A percentile compares a stretch with the other conserved stretches of the same genome.
phyloP scores from a whole-genome alignment of 2,329 filamentous ascomycete species.

The Fusarium sp. region DNA sequence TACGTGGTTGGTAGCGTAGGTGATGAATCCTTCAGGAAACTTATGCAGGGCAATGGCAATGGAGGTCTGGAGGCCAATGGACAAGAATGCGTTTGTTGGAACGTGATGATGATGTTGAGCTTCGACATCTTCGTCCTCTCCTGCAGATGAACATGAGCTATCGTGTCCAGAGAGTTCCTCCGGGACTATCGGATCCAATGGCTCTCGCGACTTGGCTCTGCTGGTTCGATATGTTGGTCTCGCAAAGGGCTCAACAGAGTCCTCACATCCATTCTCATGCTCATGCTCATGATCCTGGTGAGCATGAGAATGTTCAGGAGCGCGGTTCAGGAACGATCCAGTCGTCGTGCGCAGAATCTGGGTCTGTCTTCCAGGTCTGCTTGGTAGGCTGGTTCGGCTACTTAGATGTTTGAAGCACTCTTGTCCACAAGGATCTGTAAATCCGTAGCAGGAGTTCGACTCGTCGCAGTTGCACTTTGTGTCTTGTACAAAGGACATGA shows the following conservation, averaged over 20 bases:
- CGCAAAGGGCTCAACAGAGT: constrained; percentile 36
- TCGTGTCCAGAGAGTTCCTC: constrained; percentile 35
- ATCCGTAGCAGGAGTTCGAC: constrained; percentile 68
- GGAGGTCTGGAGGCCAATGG: constrained; percentile 94
- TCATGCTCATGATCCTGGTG: constrained; percentile 37
- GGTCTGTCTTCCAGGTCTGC: constrained; percentile 43
- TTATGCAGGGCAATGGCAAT: constrained; percentile 97
- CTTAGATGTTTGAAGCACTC: constrained; percentile 69
- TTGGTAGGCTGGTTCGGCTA: constrained; percentile 46
- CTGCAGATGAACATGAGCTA: constrained; percentile 40
- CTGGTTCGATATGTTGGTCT: constrained; percentile 49
- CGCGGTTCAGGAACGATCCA: constrained; percentile 44
- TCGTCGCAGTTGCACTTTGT: constrained; percentile 70
- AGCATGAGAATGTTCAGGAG: constrained; percentile 40
- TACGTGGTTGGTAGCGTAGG: constrained; percentile 96
- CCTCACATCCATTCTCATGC: constrained; percentile 36
- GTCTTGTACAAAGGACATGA: constrained; percentile 72
- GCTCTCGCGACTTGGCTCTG: constrained; percentile 51
- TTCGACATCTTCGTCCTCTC: constrained; percentile 56
- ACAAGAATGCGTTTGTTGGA: constrained; percentile 89
- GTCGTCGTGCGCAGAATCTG: constrained; percentile 54
- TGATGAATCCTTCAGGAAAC: constrained; percentile 86
- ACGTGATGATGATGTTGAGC: constrained; percentile 89
- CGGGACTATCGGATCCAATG: constrained; percentile 41
- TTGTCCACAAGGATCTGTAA: constrained; percentile 70